Base-by-base conservation (phyloP, 1,284 basidiomycete species). In the Prillingera fragicola region DNA sequence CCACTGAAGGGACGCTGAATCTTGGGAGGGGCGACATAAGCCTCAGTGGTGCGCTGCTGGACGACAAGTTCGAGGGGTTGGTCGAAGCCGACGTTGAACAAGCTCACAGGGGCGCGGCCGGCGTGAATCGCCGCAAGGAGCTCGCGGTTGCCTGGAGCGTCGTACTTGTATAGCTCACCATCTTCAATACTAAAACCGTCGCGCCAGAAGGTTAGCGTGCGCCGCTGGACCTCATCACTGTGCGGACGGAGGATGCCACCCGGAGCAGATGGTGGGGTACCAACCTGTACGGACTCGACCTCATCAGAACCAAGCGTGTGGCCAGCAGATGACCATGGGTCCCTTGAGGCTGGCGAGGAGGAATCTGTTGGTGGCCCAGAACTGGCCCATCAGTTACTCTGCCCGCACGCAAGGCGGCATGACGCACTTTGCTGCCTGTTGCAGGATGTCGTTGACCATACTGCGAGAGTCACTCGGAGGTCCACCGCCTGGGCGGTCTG, bases 171-270 rank as follows among this genome's bases (percentile, higher is more conserved):
- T 45, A 97, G 74, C 28, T 84, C 82, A 3, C 91, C 90, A 56
- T 92, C 88, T 59, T 94, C 90, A 44, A 98, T 81, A 34, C 83
- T 85, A 72, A 97, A 97, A 0, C 94, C 94, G 55, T 97, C 81
- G 26, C 83, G 77, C 94, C 95, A 98, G 71, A 98, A 90, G 0
- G 86, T 94, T 27, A 97, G 75, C 44, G 82, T 78, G 10, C 94
- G 82, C 35, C 84, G 79, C 0, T 78, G 85, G 0, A 79, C 75
- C 46, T 79, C 77, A 33, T 78, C 76, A 19, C 81, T 79, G 19
- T 75, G 77, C 37, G 74, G n/a, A n/a, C n/a, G n/a, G n/a, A n/a
- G n/a, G n/a, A n/a, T n/a, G 2, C 59, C 57, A 13, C 54, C 59
- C 4, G 33, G 38, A 21, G n/a, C n/a, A n/a, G n/a, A n/a, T n/a